Evolutionary conservation across 192 early-diverging fungal species (phyloP), one percentile per base, ranked within the genome.

Genomic region (Coemansia sp.): DNA sequence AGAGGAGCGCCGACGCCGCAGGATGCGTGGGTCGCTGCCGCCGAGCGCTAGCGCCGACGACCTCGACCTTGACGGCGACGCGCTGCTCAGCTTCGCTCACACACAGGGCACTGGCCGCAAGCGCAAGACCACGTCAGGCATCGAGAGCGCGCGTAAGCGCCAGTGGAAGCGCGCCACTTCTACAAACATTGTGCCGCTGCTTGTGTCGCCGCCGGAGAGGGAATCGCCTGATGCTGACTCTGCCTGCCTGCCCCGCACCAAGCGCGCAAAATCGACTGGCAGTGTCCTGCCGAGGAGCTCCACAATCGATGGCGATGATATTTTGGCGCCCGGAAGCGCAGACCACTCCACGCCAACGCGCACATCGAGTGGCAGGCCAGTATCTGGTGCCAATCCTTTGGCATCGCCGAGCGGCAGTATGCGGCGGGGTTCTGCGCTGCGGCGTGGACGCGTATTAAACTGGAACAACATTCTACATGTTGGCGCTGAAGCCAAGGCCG

Each of bases 161-260:
- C 79, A 81, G 67, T 81, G 79, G 79, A 81, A 81, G 74, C 70
- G 79, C 33, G 79, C 79, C 42, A 81, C 79, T 13, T 76, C 79
- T 4, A 75, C 73, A 3, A 73, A 73, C 62, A 73, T 81, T 68
- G 69, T 74, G 36, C 79, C 79, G 40, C 67, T 81, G 45, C 74
- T 81, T 36, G 67, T 70, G 9, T 62, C 73, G 22, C 69, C 71
- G 22, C 36, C n/a, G 2, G 55, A 57, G 34, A 10, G 34, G 13
- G 17, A 4, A n/a, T 36, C 55, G 1, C 33, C 33, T 13, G 53
- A 10, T 9, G 55, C 55, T 9, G 55, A 57, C 23, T 35, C 55
- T 9, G 34, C 17, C 15, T 13, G 55, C 7, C 67, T 55, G 48
- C 71, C 60, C 15, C 65, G 65, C 53, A 40, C 22, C 41, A 22